Conservation (phyloP, 2,329 filamentous ascomycete genomes). For the Endocalyx cinctus region DNA sequence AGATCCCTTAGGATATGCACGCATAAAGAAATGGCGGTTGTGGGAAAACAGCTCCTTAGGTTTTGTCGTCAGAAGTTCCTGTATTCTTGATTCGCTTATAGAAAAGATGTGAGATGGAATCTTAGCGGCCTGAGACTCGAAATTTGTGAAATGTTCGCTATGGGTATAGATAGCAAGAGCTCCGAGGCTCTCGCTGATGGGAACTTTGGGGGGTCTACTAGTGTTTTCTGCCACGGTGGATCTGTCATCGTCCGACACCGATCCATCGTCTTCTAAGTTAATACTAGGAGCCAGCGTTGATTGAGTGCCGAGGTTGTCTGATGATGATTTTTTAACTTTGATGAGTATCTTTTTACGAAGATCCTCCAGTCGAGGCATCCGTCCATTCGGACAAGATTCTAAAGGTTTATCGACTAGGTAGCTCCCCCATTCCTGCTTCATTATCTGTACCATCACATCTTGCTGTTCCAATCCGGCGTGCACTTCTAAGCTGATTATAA, state of each 20-base stretch:
- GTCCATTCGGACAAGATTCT: constrained; percentile 45
- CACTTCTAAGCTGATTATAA: constrained; percentile 91
- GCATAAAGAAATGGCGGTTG: constrained; percentile 84
- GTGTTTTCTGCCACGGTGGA: constrained; percentile 8
- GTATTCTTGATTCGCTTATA: constrained; percentile 76
- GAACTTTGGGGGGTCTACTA: constrained; percentile 47
- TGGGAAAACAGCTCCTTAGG: constrained; percentile 77
- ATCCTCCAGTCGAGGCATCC: constrained; percentile 65
- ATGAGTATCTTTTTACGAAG: constrained; percentile 76
- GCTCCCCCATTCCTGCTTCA: constrained; percentile 80
- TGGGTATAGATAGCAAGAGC: constrained; percentile 80
- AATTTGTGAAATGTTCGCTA: constrained; percentile 73
- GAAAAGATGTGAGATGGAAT: constrained; percentile 74
- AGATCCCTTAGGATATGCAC: constrained; percentile 78
- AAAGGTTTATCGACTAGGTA: constrained; percentile 61
- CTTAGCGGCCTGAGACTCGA: constrained; percentile 60
- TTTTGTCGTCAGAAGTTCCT: constrained; percentile 52
- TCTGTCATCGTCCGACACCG: constrained; percentile 41
- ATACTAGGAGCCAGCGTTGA: constrained; percentile 26
- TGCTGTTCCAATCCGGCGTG: constrained; percentile 81
- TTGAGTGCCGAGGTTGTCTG: constrained; percentile 26
- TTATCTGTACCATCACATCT: constrained; percentile 87
- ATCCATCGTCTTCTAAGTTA: constrained; percentile 33
- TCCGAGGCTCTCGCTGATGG: constrained; percentile 67
- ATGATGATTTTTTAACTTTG: constrained; percentile 62